Base-by-base conservation (phyloP, 345 rosid genomes). In the Draba incana region DNA sequence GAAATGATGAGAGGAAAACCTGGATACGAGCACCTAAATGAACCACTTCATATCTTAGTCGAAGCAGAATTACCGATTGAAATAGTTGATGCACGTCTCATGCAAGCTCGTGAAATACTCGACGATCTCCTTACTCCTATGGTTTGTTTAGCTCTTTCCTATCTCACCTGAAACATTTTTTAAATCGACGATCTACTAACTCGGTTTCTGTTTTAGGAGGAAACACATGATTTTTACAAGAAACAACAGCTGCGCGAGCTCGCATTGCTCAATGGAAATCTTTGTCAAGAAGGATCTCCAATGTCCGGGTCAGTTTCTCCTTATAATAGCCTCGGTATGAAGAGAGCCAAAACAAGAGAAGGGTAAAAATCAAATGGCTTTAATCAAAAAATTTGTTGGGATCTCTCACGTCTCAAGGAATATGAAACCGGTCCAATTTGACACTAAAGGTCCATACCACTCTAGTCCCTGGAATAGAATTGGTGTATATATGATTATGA, bases 241-340 rank as follows among this genome's bases (percentile, higher is more conserved):
- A 95, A 92, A 74, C 97, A 95, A 39, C 99, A 95, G 79, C 83
- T 95, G 11, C 78, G 99, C 42, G 99, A 95, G 88, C 83, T 95
- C 30, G 98, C 98, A 16, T 55, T 95, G 84, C 93, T 95, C 52
- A 94, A 95, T 57, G 98, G 98, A 39, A 92, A 85, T 4, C 88
- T 89, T 35, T 88, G 98, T 2, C 94, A 88, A 47, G 99, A 88
- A 72, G 96, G 98, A 53, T 89, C 97, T 68, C 92, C 94, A 13
- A 87, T 92, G 97, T 84, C 98, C 0, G 94, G 99, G 50, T 88
- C 98, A 1, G 85, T 88, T 24, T 92, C 98, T 64, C 98, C 98
- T 13, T 92, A 79, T 81, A 82, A 84, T 85, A 86, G 87, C 82
- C 97, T 92, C 3, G 93, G 97, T 14, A 83, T 94, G 93, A 92